These are phyloP conservation scores for Trichoderma semiorbis DNA, from an alignment of 2,329 filamentous ascomycete genomes.

Conservation along the genomic window DNA sequence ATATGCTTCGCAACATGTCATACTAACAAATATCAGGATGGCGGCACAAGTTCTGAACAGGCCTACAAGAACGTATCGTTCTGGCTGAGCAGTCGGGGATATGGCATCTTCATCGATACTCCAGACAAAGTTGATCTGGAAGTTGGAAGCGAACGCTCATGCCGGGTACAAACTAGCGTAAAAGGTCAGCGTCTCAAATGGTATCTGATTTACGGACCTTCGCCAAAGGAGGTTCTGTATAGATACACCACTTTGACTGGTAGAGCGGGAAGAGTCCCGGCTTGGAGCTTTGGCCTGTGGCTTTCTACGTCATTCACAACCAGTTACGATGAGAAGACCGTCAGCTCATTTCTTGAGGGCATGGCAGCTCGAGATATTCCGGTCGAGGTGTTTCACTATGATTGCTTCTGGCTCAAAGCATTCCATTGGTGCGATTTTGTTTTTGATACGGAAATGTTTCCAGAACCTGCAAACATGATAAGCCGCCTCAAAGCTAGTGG, in stretches of 20 bases:
- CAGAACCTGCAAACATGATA: conserved; percentile 64
- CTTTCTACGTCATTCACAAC: conserved; percentile 74
- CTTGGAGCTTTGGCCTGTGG: conserved; percentile 76
- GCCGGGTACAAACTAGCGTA: conserved; percentile 65
- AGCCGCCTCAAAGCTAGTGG: conserved; percentile 60
- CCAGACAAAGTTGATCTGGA: conserved; percentile 68
- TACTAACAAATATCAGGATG: conserved; percentile 36
- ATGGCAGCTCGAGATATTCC: conserved; percentile 64
- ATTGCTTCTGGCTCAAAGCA: conserved; percentile 74
- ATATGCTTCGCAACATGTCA: background rate
- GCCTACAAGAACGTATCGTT: conserved; percentile 71
- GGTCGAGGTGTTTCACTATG: conserved; percentile 71
- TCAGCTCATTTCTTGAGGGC: conserved; percentile 64
- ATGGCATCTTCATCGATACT: conserved; percentile 72
- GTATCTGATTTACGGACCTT: conserved; percentile 69
- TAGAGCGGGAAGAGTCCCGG: conserved; percentile 59
- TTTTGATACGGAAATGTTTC: conserved; percentile 66
- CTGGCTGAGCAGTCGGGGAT: conserved; percentile 68
- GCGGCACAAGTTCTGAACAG: conserved; percentile 65
- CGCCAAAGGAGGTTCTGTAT: conserved; percentile 67
- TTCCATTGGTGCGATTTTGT: conserved; percentile 75
- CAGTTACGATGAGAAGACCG: conserved; percentile 66
- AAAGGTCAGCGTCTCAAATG: conserved; percentile 68
- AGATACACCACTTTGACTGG: conserved; percentile 68
- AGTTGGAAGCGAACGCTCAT: conserved; percentile 70